Base-by-base conservation (phyloP, 2,329 filamentous ascomycete species). In the Emergomyces pasteurianus region DNA sequence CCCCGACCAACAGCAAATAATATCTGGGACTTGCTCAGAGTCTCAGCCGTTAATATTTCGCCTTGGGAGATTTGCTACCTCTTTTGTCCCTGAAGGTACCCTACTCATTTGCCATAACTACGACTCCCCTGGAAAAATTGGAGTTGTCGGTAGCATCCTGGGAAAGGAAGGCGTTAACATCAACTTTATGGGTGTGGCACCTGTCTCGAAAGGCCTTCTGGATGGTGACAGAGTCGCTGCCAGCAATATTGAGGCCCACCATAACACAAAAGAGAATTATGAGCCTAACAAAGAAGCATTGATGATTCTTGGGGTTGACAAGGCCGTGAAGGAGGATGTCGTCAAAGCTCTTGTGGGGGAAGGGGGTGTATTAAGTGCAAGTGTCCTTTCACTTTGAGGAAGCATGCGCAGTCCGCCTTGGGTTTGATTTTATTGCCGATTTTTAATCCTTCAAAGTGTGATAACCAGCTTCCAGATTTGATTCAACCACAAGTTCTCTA, bases 91-190 rank as follows among this genome's bases (percentile, higher is more conserved):
- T 0, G 82, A 87, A 62, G 89, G 89, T 0, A 89, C 84, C 0
- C 72, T 92, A 62, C 78, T 92, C n/a, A 86, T 92, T 62, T 82
- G 90, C 67, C 83, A 90, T 69, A 92, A 92, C 75, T 91, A 89
- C 68, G 89, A 94, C 69, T 81, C 86, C 64, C 88, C 88, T 0
- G 89, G 89, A 12, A 92, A 91, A 78, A 92, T 94, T 70, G 89
- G 89, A 1, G 84, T 85, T 43, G 89, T 94, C 2, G 89, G 89
- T 0, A 85, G 80, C 61, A 80, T 85, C 58, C 75, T 92, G 31
- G 89, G 89, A 0, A 80, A 79, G 43, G 82, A 87, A 43, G 84
- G 83, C 0, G 84, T 94, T 58, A 94, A 94, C 68, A 90, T 92
- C 71, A 82, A 82, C 53, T 91, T 86, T 70, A 94, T 92, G 89